Base-by-base conservation (phyloP, 2,329 filamentous ascomycete genomes). In the Arthrobotrys conoides region DNA sequence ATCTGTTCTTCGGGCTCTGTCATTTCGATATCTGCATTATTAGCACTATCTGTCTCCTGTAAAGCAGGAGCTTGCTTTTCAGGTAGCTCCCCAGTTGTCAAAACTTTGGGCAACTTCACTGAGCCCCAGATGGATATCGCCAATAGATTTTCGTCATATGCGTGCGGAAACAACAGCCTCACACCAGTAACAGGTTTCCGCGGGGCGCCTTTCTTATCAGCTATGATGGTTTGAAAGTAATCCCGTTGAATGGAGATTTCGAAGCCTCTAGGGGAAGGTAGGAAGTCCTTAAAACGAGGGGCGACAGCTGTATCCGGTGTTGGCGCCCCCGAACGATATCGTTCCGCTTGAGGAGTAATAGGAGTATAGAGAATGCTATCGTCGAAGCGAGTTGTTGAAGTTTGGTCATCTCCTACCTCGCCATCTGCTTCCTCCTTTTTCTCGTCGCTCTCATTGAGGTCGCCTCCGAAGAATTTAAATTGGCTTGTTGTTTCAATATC, bases 251-350 rank as follows among this genome's bases (percentile, higher is more conserved):
- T 53, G 1, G 70, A 73, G 12, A 72, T 64, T 41, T 70, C 53
- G 16, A 72, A 61, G 53, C 69, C 69, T 18, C 61, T 59, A 4
- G 69, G 61, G 5, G 69, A 70, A 14, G 68, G 76, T 49, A 79
- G 46, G 20, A 72, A 63, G 30, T 79, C 64, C 41, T 65, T 69
- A 27, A 77, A 77, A 46, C 67, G 59, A 12, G 73, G 80, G 18
- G 77, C 80, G 22, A 82, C 71, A 0, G 93, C 93, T 0, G 96
- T 98, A 83, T 99, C 96, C 0, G 96, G 96, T 0, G 96, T 99
- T 0, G 96, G 96, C 1, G 96, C 96, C 5, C 94, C 94, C 83
- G 94, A 97, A 71, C 96, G 89, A 53, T 84, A 84, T 38, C 69
- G 63, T 16, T 68, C 76, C 48, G 44, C 49, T 53, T 67, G 73